Percentiles rank a stretch among this genome's conserved stretches.
These are phyloP conservation scores for Cordyceps farinosa DNA, from an alignment of 2,329 filamentous ascomycete species.

Conservation along the genomic window DNA sequence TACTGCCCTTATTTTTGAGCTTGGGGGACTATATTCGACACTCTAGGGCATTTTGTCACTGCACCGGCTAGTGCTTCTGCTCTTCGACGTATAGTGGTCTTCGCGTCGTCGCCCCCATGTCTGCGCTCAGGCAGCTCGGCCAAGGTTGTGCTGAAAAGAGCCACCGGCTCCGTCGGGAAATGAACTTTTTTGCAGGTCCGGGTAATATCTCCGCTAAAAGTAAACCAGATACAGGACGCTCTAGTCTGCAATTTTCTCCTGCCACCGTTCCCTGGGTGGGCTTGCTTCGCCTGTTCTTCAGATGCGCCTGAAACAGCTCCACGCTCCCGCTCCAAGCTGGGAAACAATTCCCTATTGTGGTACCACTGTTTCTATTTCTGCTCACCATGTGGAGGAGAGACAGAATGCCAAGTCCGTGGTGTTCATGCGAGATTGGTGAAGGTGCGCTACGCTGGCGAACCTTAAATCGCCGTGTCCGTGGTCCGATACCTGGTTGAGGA, in stretches of 20 bases:
- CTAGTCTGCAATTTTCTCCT: neutral
- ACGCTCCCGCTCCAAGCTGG: neutral
- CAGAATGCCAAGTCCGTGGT: neutral
- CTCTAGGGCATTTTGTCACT: neutral
- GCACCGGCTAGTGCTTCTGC: neutral
- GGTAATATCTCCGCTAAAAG: neutral
- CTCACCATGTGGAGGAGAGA: neutral
- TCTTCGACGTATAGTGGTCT: neutral
- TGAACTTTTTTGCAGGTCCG: neutral
- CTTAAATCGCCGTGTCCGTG: neutral
- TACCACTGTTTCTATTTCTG: constrained; percentile 1
- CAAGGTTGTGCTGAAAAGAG: neutral
- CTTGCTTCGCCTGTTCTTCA: neutral
- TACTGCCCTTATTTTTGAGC: neutral
- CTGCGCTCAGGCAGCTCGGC: neutral
- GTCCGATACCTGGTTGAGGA: neutral
- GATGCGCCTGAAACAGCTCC: constrained; percentile 14
- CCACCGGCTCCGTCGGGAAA: neutral
- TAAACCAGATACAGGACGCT: constrained; percentile 1
- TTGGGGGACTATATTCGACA: neutral
- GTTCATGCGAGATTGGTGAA: constrained; percentile 5
- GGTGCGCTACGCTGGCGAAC: neutral
- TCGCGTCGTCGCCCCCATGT: neutral
- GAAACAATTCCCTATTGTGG: neutral
- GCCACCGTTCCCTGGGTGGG: neutral